Base-by-base conservation (phyloP, 2,329 filamentous ascomycete species). In the Microascus cirrosus region DNA sequence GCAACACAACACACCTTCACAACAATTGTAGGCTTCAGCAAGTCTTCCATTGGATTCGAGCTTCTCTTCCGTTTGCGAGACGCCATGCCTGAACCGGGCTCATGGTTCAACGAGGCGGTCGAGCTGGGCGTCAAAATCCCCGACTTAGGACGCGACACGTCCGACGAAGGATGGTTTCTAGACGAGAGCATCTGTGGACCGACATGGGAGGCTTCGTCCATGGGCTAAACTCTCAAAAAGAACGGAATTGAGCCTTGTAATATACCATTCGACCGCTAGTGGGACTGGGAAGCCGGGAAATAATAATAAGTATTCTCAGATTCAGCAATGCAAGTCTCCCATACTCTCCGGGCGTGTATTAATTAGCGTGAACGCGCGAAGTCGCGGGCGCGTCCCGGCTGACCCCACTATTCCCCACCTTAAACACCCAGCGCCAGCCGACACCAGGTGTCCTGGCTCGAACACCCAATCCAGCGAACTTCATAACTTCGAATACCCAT, bases 11-110 rank as follows among this genome's bases (percentile, higher is more conserved):
- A 24, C 62, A 81, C 80, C 73, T 78, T 80, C 64, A 83, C 68
- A 35, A 77, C 70, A 61, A 83, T 75, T n/a, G 74, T 68, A 6
- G 76, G 69, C 60, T 74, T 78, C 32, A 84, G 71, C 8, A 84
- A 70, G 50, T 79, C 72, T 56, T 78, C 76, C 68, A 80, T 74
- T n/a, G 77, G 69, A 50, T 68, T 63, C 10, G 67, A 68, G 15
- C 68, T 68, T 57, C 70, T 68, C 61, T 72, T 74, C 59, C 65
- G 70, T 63, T 70, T 71, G 57, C 61, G 66, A 53, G 66, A 66
- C 15, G 71, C 65, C 34, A 65, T 65, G 42, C 61, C 55, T 42
- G 59, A 56, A 58, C 65, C 68, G 67, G 55, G 12, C n/a, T 66
- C 67, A 61, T 66, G 69, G 62, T 70, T 71, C 57, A 72, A 64